Conservation (phyloP, 2,329 filamentous ascomycete genomes). For the Chalaropsis ovoidea region DNA sequence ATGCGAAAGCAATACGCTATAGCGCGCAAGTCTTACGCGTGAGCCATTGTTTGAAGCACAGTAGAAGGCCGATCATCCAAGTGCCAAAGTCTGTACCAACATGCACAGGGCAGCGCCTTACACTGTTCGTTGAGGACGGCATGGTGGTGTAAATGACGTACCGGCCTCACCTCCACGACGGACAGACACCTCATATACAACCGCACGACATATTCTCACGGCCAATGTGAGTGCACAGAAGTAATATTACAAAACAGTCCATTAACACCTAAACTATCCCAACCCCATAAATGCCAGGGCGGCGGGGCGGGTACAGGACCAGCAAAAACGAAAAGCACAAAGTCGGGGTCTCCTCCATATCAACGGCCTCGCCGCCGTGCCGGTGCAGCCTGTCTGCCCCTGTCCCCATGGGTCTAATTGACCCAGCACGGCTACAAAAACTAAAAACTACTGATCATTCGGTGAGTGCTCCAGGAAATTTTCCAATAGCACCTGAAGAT, state of each 20-base stretch:
- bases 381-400: too few relatives aligned
- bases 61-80: too few relatives aligned
- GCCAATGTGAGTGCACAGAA: neutral
- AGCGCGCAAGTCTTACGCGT: too few relatives aligned
- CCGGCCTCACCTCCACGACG: neutral
- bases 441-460: neutral
- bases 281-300: neutral
- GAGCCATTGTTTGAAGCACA: too few relatives aligned
- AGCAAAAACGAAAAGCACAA: neutral
- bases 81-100: too few relatives aligned
- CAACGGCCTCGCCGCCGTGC: neutral
- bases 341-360: neutral
- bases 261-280: neutral
- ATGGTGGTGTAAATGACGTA: too few relatives aligned
- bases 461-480: neutral
- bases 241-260: neutral
- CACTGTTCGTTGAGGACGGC: too few relatives aligned
- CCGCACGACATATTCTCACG: neutral
- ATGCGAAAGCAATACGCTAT: too few relatives aligned
- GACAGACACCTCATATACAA: neutral
- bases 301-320: neutral
- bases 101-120: too few relatives aligned
- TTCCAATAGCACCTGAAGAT: slow-evolving; percentile 1
- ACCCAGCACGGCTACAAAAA: neutral
- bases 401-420: slow-evolving; percentile 1